Evolutionary conservation across 805 yeast genomes (phyloP), one percentile per base, ranked within the genome.

Genomic region (Teunomyces lycoperdinae): DNA sequence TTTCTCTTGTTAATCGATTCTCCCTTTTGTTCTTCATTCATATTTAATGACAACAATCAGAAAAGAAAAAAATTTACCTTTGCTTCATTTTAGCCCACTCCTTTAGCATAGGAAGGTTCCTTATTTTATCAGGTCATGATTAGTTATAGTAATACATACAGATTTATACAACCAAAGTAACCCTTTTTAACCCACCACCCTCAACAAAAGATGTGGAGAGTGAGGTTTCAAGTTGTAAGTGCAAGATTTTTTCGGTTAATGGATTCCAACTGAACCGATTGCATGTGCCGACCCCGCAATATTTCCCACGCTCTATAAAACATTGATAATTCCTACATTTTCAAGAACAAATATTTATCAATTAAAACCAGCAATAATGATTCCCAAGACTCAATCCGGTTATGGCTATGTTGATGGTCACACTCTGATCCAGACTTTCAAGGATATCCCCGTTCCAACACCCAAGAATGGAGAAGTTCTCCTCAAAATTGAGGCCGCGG

Each of bases 401-500:
- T 72, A 50, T 49, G 77, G 77, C 6, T 67, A 60, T 47, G 52
- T 57, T 20, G 51, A 57, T 9, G 74, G 74, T 4, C 48, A 47
- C 32, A 45, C 44, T 5, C 51, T 51, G 10, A 59, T 72, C 42
- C 57, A 52, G 29, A 54, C 55, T 33, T 71, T 64, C 47, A 60
- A 57, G 5, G 50, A 64, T 44, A 43, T 60, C 36, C 71, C 73
- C 1, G 68, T 71, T 28, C 57, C 61, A 7, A 46, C 48, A 27
- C 76, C 77, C 0, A 55, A 54, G 2, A 50, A 54, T 6, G 53
- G 48, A 20, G 66, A 69, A 45, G 61, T 72, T 1, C 58, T 73
- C 9, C 53, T 73, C 28, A 68, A 71, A 49, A 54, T 73, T n/a
- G 74, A 72, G 50, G 74, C 73, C 1, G 74, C 71, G 2, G 77